A percentile compares a stretch with the other conserved stretches of the same genome.
These are phyloP conservation scores for Syzygium aqueum DNA, from an alignment of 345 rosid species.

Conservation along the genomic window DNA sequence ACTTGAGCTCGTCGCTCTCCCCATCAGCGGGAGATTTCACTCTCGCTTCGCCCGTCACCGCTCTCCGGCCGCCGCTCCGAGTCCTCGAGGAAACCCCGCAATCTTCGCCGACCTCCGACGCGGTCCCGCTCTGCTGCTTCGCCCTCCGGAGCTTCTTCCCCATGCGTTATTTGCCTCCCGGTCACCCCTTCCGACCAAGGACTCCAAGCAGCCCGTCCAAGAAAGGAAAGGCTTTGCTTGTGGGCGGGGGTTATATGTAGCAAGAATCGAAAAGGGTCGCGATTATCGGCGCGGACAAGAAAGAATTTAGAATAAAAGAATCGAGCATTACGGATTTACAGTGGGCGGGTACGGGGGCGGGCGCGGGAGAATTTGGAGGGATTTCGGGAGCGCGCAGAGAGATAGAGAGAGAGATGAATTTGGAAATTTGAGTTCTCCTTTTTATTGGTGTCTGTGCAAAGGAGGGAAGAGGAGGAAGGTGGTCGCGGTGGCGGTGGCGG, in stretches of 20 bases:
- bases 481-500: too few species aligned
- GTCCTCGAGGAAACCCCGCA: not conserved
- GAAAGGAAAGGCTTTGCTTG: not conserved
- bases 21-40: not conserved
- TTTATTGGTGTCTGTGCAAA: not conserved
- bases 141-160: not conserved
- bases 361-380: slow-evolving; percentile 10
- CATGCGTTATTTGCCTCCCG: not conserved
- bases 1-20: not conserved
- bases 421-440: not conserved
- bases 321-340: not conserved
- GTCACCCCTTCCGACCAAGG: too few species aligned
- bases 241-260: not conserved
- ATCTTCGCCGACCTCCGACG: not conserved
- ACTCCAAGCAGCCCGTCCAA: not conserved
- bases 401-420: not conserved
- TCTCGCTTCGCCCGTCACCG: not conserved
- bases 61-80: not conserved
- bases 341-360: slow-evolving; percentile 3
- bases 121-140: not conserved
- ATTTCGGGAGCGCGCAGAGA: not conserved
- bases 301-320: not conserved
- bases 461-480: too few species aligned
- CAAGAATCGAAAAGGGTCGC: not conserved
- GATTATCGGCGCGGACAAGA: not conserved